Conservation (phyloP, 2,329 filamentous ascomycete genomes). For the Fonsecaea multimorphosa region DNA sequence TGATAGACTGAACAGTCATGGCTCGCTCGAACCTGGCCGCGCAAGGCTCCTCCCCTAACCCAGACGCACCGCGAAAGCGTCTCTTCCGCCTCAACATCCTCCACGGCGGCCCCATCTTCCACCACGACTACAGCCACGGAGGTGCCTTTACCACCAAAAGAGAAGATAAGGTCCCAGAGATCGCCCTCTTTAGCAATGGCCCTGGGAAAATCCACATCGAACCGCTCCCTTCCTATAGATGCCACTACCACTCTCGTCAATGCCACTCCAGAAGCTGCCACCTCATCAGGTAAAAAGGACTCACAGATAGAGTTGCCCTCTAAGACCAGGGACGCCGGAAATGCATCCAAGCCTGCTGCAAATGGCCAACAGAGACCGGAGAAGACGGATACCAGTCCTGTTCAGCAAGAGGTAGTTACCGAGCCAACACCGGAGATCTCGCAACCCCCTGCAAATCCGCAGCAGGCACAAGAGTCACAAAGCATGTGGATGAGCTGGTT, state of each 20-base stretch:
- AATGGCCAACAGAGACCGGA: slow-evolving; percentile 18
- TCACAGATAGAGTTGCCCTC: slow-evolving; percentile 35
- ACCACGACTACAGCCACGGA: slow-evolving; percentile 48
- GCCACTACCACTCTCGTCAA: slow-evolving; percentile 54
- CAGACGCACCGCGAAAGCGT: slow-evolving; percentile 59
- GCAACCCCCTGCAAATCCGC: slow-evolving; percentile 7
- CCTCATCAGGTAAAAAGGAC: slow-evolving; percentile 35
- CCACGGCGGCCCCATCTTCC: not conserved
- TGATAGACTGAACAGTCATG: slow-evolving; percentile 40
- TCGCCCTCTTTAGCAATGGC: slow-evolving; percentile 52
- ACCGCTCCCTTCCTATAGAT: slow-evolving; percentile 53
- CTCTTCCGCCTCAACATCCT: slow-evolving; percentile 42
- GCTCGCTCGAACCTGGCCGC: slow-evolving; percentile 56
- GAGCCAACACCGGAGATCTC: slow-evolving; percentile 4
- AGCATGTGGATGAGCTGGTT: slow-evolving; percentile 50
- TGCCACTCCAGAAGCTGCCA: slow-evolving; percentile 44
- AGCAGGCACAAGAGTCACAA: slow-evolving; percentile 20
- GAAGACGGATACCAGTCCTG: slow-evolving; percentile 9
- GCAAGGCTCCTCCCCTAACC: slow-evolving; percentile 56
- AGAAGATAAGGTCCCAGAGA: slow-evolving; percentile 43
- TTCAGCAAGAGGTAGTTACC: not conserved
- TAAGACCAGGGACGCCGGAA: slow-evolving; percentile 6
- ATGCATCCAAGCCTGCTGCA: not conserved
- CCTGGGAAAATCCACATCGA: slow-evolving; percentile 46
- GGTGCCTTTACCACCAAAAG: slow-evolving; percentile 41